Percentiles rank a stretch among this genome's conserved stretches.
phyloP scores from a whole-genome alignment of 2,329 filamentous ascomycete genomes.

The Xenosphaeropsis pyriputrescens region DNA sequence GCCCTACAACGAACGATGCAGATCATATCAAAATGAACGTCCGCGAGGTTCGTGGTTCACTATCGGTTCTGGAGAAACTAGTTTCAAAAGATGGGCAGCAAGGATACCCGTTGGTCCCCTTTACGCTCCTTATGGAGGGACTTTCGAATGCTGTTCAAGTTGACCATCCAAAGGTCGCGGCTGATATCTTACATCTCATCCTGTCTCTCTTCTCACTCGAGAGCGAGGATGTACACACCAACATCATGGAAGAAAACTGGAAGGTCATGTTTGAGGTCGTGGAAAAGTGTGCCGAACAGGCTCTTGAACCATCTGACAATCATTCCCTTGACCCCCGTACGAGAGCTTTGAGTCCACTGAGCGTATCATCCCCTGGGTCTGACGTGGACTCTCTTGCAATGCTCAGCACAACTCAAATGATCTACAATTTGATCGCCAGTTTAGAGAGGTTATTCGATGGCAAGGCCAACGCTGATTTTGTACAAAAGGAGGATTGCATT shows the following conservation, averaged over 20 bases:
- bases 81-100: constrained; percentile 43
- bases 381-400: constrained; percentile 10
- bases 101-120: constrained; percentile 43
- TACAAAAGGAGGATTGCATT: constrained; percentile 52
- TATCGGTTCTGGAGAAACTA: constrained; percentile 48
- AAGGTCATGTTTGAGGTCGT: constrained; percentile 43
- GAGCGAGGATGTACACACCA: constrained; percentile 33
- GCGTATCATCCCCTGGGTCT: constrained; percentile 4
- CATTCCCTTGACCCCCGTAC: constrained; percentile 8
- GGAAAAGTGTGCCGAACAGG: constrained; percentile 29
- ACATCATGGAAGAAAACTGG: constrained; percentile 54
- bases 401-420: constrained; percentile 12
- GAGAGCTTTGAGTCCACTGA: constrained; percentile 5
- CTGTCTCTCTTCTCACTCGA: constrained; percentile 39
- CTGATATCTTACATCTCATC: constrained; percentile 21
- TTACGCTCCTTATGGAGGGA: constrained; percentile 41
- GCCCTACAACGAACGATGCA: constrained; percentile 29
- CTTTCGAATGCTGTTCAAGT: constrained; percentile 30
- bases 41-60: constrained; percentile 44
- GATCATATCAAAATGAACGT: constrained; percentile 33
- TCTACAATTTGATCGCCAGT: constrained; percentile 15
- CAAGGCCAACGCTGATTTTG: constrained; percentile 31
- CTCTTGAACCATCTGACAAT: constrained; percentile 15
- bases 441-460: constrained; percentile 19
- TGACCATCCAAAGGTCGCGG: constrained; percentile 16